Conservation (phyloP, 2,329 filamentous ascomycete species). For the Trematosphaeria pertusa region DNA sequence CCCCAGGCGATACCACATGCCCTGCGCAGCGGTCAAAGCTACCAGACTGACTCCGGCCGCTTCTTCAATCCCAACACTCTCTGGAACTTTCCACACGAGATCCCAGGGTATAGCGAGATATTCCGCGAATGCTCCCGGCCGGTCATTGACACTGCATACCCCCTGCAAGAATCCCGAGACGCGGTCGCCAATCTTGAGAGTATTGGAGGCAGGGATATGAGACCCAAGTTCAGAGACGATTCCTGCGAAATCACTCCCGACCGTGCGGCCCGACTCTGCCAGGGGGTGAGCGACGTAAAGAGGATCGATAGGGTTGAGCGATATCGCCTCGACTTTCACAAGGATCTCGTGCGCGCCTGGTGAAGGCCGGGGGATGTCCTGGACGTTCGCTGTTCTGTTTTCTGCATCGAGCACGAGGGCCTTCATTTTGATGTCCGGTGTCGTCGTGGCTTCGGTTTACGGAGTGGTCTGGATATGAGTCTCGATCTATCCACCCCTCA, state of each 20-base stretch:
- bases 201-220: slow-evolving; percentile 14
- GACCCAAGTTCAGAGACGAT: slow-evolving; percentile 29
- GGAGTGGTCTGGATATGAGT: too few relatives aligned
- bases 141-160: slow-evolving; percentile 51
- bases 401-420: slow-evolving; percentile 29
- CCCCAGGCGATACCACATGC: slow-evolving; percentile 48
- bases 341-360: slow-evolving; percentile 27
- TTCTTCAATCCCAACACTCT: slow-evolving; percentile 41
- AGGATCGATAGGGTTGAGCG: slow-evolving; percentile 42
- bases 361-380: slow-evolving; percentile 5
- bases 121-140: slow-evolving; percentile 56
- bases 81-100: slow-evolving; percentile 49
- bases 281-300: slow-evolving; percentile 48
- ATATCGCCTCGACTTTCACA: slow-evolving; percentile 30
- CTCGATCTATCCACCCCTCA: too few relatives aligned
- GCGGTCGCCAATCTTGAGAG: slow-evolving; percentile 32
- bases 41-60: slow-evolving; percentile 52
- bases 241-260: slow-evolving; percentile 55
- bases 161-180: slow-evolving; percentile 55
- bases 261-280: slow-evolving; percentile 35
- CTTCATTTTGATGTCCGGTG: slow-evolving; percentile 26
- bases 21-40: slow-evolving; percentile 54
- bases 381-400: slow-evolving; percentile 17
- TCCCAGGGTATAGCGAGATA: slow-evolving; percentile 46
- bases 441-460: too few relatives aligned